Evolutionary conservation across 23 red algal species (phyloP), one percentile per base, ranked within the genome.

Genomic region (Gracilaria vermiculophylla): DNA sequence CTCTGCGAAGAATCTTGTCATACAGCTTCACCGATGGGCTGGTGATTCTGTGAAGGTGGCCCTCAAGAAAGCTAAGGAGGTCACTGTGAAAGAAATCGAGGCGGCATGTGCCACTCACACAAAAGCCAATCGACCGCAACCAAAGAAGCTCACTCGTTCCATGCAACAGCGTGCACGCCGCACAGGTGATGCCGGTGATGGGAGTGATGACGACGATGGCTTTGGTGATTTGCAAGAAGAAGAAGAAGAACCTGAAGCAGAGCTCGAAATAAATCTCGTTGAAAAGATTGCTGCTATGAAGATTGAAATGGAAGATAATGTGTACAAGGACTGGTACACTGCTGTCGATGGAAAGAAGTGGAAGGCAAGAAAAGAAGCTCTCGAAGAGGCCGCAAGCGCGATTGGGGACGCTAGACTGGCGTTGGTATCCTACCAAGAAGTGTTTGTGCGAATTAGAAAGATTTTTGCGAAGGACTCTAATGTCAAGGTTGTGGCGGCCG

Each of bases 391-490:
- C 20, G 65, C 80, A 33, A 73, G 77, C 65, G 85, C 81, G 13
- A 85, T 84, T 52, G 80, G 78, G 5, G 80, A 91, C 62, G 74
- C 62, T 52, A 48, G 75, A 49, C 61, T 95, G 21, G 71, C 78
- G 10, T 75, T 72, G 1, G 94, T 67, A 13, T 58, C 76, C n/a
- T 91, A 87, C 50, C 62, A 89, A 39, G 82, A 87, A 35, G 49
- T 98, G 0, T 86, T 91, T 45, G 31, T 87, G 28, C 88, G 91
- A 39, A 60, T 98, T 27, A 81, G 83, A 34, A 82, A 83, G 51
- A 94, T 98, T 80, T 33, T 98, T 40, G 62, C 75, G 7, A 98
- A 94, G 65, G 95, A 98, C 43, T 82, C 88, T 15, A 98, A 98
- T 39, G 89, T 98, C 58, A 94, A 92, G 33, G 95, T 98, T 67